phyloP scores from a whole-genome alignment of 2,329 filamentous ascomycete genomes.

The Capronia coronata region DNA sequence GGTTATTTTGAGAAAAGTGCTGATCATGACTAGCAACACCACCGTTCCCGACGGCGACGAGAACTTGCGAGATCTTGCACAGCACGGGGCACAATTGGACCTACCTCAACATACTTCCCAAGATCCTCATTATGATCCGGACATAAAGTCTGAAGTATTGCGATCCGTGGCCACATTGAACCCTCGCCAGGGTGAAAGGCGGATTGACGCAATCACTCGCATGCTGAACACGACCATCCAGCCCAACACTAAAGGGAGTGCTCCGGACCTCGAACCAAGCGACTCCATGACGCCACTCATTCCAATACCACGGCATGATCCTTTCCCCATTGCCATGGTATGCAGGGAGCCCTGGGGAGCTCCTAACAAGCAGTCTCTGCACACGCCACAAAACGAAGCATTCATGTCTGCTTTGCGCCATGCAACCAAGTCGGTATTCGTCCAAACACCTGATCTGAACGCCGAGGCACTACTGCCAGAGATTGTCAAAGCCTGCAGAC shows the following conservation, averaged over 20 bases:
- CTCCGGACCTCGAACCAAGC: constrained; percentile 45
- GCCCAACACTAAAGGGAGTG: constrained; percentile 45
- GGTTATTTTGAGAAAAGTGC: neutral
- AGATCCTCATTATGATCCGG: constrained; percentile 58
- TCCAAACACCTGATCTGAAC: constrained; percentile 72
- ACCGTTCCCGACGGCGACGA: constrained; percentile 12
- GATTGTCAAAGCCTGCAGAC: constrained; percentile 57
- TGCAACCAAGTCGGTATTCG: constrained; percentile 60
- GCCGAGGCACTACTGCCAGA: constrained; percentile 60
- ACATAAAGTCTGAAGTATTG: constrained; percentile 55
- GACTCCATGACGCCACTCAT: constrained; percentile 63
- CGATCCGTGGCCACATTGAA: constrained; percentile 56
- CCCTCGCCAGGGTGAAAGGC: constrained; percentile 46
- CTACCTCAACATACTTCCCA: constrained; percentile 53
- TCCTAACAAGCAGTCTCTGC: constrained; percentile 54
- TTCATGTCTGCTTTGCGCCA: constrained; percentile 65
- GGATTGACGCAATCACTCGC: constrained; percentile 54
- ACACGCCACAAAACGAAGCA: constrained; percentile 67
- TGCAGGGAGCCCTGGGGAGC: constrained; percentile 62
- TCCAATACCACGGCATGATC: constrained; percentile 46
- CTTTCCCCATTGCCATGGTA: constrained; percentile 66
- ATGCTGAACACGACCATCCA: constrained; percentile 61
- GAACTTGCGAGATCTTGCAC: constrained; percentile 21
- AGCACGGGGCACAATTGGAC: constrained; percentile 12
- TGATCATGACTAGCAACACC: constrained; percentile 11